Evolutionary conservation across 1,284 basidiomycete genomes (phyloP), one percentile per base, ranked within the genome.

Genomic region (Neonothopanus nambi): DNA sequence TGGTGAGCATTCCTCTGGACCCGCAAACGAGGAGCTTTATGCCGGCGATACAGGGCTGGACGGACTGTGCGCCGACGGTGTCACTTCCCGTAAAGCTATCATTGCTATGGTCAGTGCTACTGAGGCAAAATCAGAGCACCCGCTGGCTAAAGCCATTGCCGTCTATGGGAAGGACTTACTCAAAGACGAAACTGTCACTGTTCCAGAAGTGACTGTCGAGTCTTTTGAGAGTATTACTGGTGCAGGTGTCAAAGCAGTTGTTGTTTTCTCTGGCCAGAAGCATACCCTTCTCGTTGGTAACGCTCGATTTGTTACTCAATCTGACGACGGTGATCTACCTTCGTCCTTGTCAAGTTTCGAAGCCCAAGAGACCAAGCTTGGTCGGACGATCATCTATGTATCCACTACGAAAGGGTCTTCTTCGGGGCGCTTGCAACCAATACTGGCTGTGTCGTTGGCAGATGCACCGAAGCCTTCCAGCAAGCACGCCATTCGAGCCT

Each of bases 41-140:
- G 69, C 70, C 5, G 72, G 70, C 43, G 67, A 77, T 48, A 66
- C 67, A 0, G 67, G 73, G 7, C 69, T 91, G 21, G 72, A 74
- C 9, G 74, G 72, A n/a, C 62, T 76, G 33, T 84, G 80, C 41
- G 79, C 80, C 0, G 85, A 89, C 59, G 87, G 85, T 3, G 56
- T 72, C 12, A 88, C 85, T 0, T 70, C 70, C 2, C 80, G 87
- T 23, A 80, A 81, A 43, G 78, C 84, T 15, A 72, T 91, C n/a
- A 70, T 95, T 11, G 80, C 91, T 5, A 87, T 98, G 77, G 77
- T 98, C 40, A 84, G 88, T 12, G 87, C 89, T 0, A 88, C 93
- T 0, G 97, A 99, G 70, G 85, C 89, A 3, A 85, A 86, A 52
- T 98, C 95, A 0, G 97, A 99, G 68, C 97, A 99, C 67, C 96